These are phyloP conservation scores for Pythium brachiatum DNA, from an alignment of 352 stramenopile genomes.

Conservation along the genomic window DNA sequence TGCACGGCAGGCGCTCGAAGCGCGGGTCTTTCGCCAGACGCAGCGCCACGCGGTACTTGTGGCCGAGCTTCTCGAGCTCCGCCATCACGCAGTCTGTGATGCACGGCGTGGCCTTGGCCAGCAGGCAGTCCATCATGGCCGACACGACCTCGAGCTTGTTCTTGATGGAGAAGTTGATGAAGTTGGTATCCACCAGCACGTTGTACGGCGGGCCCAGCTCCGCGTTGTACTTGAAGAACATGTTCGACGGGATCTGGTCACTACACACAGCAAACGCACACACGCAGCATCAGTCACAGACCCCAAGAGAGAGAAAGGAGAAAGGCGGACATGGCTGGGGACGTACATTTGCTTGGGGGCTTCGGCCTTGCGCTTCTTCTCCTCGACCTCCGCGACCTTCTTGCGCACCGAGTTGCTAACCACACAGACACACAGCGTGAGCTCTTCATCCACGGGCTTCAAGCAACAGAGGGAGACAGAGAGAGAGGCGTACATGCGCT, in stretches of 20 bases:
- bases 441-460: neutral
- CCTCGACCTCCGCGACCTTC: slow-evolving; percentile 65
- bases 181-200: slow-evolving; percentile 99
- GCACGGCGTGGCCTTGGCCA: slow-evolving; percentile 97
- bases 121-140: slow-evolving; percentile 99
- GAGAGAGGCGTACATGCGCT: slow-evolving; percentile 87
- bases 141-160: slow-evolving; percentile 99
- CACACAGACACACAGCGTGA: neutral
- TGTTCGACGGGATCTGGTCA: slow-evolving; percentile 95
- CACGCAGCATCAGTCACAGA: neutral
- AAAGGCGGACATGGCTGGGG: neutral
- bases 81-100: slow-evolving; percentile 99
- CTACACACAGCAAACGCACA: slow-evolving; percentile 26
- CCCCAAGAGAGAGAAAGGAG: neutral
- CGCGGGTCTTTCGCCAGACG: slow-evolving; percentile 96
- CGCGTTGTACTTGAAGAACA: slow-evolving; percentile 99
- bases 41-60: slow-evolving; percentile 95
- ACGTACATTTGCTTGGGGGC: slow-evolving; percentile 92
- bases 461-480: neutral
- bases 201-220: slow-evolving; percentile 98
- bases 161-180: slow-evolving; percentile 99
- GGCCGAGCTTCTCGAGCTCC: slow-evolving; percentile 98
- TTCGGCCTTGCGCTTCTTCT: slow-evolving; percentile 89
- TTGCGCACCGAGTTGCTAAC: slow-evolving; percentile 78
- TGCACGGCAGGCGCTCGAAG: slow-evolving; percentile 98